These are phyloP conservation scores for Neurospora cerealis DNA, from an alignment of 495 filamentous ascomycete species.

Conservation along the genomic window DNA sequence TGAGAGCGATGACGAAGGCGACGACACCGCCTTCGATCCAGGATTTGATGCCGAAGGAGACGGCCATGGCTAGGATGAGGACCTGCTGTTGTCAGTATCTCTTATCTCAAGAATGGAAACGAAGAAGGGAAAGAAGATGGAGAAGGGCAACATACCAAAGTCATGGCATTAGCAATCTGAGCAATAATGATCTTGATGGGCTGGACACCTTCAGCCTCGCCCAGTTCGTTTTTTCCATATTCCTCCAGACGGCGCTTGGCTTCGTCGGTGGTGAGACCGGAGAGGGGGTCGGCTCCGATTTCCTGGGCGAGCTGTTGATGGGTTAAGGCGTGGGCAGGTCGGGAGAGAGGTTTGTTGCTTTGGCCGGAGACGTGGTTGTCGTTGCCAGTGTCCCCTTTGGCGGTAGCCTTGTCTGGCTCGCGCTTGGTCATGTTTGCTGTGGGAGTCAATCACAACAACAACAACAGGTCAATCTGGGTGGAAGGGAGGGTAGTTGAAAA, in stretches of 20 bases:
- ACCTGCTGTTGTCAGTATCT: conserved; percentile 27
- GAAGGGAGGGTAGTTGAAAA: not conserved
- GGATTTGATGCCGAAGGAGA: conserved; percentile 70
- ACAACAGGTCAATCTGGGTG: not conserved
- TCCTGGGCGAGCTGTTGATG: conserved; percentile 44
- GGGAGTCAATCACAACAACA: not conserved
- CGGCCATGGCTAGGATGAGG: conserved; percentile 71
- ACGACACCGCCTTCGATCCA: conserved; percentile 83
- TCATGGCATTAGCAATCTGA: conserved; percentile 45
- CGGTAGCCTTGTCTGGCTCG: not conserved
- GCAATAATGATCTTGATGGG: conserved; percentile 43
- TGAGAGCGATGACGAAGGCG: conserved; percentile 68
- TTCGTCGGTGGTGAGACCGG: conserved; percentile 27
- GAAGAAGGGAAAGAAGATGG: not conserved
- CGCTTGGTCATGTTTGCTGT: not conserved
- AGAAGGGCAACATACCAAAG: conserved; percentile 26
- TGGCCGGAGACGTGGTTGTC: conserved; percentile 41
- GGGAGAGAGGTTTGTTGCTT: conserved; percentile 42
- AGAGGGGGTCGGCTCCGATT: conserved; percentile 46
- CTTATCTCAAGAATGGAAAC: not conserved
- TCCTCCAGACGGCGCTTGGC: conserved; percentile 31
- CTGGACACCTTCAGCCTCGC: conserved; percentile 38
- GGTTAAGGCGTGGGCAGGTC: conserved; percentile 56
- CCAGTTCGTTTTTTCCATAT: conserved; percentile 40
- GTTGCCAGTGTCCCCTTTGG: not conserved